phyloP scores from a whole-genome alignment of 179 eudicot genomes.

The Patellifolia procumbens region DNA sequence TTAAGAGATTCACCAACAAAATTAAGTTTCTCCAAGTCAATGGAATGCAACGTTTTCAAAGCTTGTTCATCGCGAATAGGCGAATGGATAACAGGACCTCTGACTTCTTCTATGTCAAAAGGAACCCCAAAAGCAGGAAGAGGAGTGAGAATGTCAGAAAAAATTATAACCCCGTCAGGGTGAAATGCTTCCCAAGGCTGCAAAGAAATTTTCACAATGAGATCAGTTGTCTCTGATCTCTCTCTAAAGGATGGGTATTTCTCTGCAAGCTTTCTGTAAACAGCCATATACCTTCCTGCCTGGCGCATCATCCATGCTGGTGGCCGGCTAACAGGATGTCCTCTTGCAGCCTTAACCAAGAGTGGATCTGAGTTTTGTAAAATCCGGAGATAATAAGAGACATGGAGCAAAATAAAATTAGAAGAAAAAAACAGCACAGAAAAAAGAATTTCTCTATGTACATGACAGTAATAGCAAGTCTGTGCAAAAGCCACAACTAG shows the following conservation, averaged over 20 bases:
- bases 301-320: constrained; percentile 99
- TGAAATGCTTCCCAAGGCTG: constrained; percentile 98
- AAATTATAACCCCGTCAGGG: constrained; percentile 95
- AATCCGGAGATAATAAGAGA: neutral
- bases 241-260: constrained; percentile 93
- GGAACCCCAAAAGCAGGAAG: constrained; percentile 97
- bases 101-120: constrained; percentile 94
- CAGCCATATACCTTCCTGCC: constrained; percentile 98
- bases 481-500: neutral
- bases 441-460: neutral
- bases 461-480: neutral
- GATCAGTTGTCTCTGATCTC: constrained; percentile 98
- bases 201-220: constrained; percentile 97
- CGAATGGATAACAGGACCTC: constrained; percentile 92
- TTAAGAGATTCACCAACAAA: constrained; percentile 86
- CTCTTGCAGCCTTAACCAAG: constrained; percentile 84
- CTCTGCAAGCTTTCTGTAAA: constrained; percentile 95
- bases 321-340: constrained; percentile 69
- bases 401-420: neutral
- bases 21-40: constrained; percentile 75
- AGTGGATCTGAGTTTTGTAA: constrained; percentile 58
- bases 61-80: constrained; percentile 82
- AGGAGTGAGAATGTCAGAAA: constrained; percentile 98
- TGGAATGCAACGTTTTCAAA: constrained; percentile 73
- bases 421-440: neutral